phyloP scores from a whole-genome alignment of 139 green algal species.

The Chlorella ohadii region DNA sequence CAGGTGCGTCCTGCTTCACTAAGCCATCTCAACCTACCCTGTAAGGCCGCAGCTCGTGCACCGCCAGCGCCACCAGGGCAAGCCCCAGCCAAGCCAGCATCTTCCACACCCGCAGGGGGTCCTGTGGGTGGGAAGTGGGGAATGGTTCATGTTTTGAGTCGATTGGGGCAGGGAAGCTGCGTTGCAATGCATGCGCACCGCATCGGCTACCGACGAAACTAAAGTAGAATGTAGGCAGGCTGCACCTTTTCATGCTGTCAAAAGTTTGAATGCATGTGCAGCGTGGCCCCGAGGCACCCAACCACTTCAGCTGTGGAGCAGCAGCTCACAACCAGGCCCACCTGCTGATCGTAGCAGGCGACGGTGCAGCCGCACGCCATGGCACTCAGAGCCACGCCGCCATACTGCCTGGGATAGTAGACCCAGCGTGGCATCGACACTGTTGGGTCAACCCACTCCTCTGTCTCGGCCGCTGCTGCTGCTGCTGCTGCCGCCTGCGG shows the following conservation, averaged over 20 bases:
- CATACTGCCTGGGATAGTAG: conserved; percentile 34
- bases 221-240: too few species aligned
- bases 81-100: conserved; percentile 22
- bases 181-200: too few species aligned
- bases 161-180: background rate
- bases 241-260: too few species aligned
- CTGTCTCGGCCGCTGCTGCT: background rate
- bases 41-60: conserved; percentile 38
- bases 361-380: conserved; percentile 22
- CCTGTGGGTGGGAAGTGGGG: too few species aligned
- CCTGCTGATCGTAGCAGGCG: conserved; percentile 29
- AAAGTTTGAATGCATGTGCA: too few species aligned
- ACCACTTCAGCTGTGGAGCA: too few species aligned
- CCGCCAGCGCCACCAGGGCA: conserved; percentile 1
- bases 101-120: conserved; percentile 1
- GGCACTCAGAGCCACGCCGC: conserved; percentile 20
- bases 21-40: conserved; percentile 13
- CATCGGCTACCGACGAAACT: too few species aligned
- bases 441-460: background rate
- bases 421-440: background rate
- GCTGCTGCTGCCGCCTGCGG: background rate
- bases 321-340: too few species aligned
- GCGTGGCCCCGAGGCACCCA: too few species aligned
- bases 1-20: too few species aligned
- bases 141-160: background rate